Evolutionary conservation across 148 eudicot species (phyloP), one percentile per base, ranked within the genome.

Genomic region (Silene latifolia): DNA sequence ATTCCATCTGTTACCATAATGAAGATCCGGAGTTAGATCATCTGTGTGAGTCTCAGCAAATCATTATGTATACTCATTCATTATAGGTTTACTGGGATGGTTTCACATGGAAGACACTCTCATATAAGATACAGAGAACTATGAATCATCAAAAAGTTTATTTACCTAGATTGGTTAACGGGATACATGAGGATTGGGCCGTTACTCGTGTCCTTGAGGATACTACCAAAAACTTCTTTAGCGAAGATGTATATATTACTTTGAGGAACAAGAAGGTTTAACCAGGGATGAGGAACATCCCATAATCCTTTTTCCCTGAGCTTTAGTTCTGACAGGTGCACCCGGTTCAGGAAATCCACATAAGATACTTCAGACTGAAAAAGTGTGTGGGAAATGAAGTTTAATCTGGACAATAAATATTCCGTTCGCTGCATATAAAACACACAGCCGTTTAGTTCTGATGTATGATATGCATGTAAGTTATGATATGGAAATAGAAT

Each of bases 271-370:
- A 91, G 76, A 46, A 93, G 97, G 77, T 91, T 91, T 67, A 93
- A 88, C 98, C 98, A 93, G 20, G 98, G 95, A 73, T 93, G 98
- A 77, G 98, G 94, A 10, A 91, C 84, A 59, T 91, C 94, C 97
- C 97, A 91, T 53, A 93, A 66, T 20, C 95, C 97, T 61, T 82
- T 88, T 57, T 86, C 72, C 46, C 89, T 74, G 7, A 91, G 85
- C 77, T 89, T 87, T 48, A 89, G 74, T 75, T 93, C 98, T 0
- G 93, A 84, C 25, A 80, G 64, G n/a, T 93, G 94, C 67, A 91
- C 97, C 81, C 98, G 83, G 78, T 91, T 86, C 77, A 93, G 78
- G 86, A 93, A 93, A 25, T 87, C 90, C 24, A 88, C 47, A 51
- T 91, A 93, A 18, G 97, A 8, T 67, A 83, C 90, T 72, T 89